Evolutionary conservation across 345 rosid genomes (phyloP).

Genomic region (Pugionium cornutum): DNA sequence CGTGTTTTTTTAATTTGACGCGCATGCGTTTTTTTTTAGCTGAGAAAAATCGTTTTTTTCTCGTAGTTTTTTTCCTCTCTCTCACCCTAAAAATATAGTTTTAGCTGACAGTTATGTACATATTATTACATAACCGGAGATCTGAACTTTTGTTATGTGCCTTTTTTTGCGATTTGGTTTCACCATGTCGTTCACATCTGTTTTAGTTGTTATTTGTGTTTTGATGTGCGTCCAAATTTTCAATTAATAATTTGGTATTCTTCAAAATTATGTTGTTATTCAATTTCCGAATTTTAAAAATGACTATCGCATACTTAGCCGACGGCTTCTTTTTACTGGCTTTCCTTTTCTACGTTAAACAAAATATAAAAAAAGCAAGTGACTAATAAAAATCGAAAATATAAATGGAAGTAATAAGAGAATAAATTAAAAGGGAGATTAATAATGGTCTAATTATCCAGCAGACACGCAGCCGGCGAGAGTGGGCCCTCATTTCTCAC

Average conservation of each 20-base stretch:
- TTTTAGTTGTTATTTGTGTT: background rate
- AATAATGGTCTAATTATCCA: background rate
- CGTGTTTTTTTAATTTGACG: background rate
- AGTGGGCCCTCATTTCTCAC: background rate
- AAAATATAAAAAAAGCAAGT: too few relatives aligned
- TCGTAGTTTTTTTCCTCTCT: background rate
- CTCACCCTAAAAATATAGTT: too few relatives aligned
- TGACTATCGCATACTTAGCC: too few relatives aligned
- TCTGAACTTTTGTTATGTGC: background rate
- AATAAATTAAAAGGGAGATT: background rate
- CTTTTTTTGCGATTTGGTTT: background rate
- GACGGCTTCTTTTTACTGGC: too few relatives aligned
- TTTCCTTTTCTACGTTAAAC: too few relatives aligned
- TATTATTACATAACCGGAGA: background rate
- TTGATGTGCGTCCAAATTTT: background rate
- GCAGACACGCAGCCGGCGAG: background rate
- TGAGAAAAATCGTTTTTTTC: background rate
- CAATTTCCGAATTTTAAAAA: too few relatives aligned
- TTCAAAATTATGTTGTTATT: too few relatives aligned
- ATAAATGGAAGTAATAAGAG: too few relatives aligned
- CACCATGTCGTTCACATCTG: background rate
- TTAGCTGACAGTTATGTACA: constrained; percentile 1
- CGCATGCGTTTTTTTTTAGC: background rate
- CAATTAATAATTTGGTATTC: background rate
- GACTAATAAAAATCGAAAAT: too few relatives aligned